Evolutionary conservation across 768 basidiomycete genomes (phyloP).

Genomic region (Phallus indusiatus): DNA sequence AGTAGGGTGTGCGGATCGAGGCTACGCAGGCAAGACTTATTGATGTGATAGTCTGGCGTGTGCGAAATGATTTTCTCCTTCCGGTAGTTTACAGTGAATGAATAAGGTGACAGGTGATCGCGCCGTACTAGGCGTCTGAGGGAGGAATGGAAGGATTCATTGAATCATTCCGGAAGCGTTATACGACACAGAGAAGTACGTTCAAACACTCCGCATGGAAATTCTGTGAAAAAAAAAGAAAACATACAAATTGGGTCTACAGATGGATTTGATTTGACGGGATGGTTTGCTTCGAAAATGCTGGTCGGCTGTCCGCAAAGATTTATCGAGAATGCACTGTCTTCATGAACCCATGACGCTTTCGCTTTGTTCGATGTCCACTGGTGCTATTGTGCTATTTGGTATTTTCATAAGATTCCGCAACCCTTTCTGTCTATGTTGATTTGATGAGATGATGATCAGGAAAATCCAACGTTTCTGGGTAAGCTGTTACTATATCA

Average conservation of each 20-base stretch:
- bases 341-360: conserved; percentile 17
- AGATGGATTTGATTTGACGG: not conserved
- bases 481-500: conserved; percentile 13
- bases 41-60: not conserved
- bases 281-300: conserved; percentile 38
- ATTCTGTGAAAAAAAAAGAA: too few species aligned
- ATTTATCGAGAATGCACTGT: conserved; percentile 41
- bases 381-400: conserved; percentile 53
- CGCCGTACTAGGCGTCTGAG: conserved; percentile 32
- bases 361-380: conserved; percentile 60
- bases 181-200: conserved; percentile 39
- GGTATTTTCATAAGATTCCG: conserved; percentile 27
- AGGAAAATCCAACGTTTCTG: conserved; percentile 50
- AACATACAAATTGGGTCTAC: not conserved
- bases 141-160: conserved; percentile 37
- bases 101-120: conserved; percentile 9
- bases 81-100: not conserved
- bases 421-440: not conserved
- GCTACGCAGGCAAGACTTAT: conserved; percentile 30
- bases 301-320: conserved; percentile 37
- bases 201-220: not conserved
- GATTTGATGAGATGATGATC: conserved; percentile 33
- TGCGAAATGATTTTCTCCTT: not conserved
- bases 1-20: conserved; percentile 54
- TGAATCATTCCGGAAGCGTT: conserved; percentile 31